Conservation (phyloP, 1,139 yeast genomes). For the Debaryomycetaceae sp. region DNA sequence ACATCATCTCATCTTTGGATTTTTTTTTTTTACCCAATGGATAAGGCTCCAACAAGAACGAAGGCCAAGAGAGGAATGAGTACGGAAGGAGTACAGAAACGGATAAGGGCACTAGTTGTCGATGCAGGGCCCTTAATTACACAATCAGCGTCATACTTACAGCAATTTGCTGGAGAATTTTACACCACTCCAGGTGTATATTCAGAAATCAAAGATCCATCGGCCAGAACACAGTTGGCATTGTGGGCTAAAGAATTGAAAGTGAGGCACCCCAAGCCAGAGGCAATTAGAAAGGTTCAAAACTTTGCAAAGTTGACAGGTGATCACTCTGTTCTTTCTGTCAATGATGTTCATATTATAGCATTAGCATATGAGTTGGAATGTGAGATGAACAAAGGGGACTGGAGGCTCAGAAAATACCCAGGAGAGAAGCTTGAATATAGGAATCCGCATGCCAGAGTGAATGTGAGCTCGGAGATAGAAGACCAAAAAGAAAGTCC, state of each 20-base stretch:
- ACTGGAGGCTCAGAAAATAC: conserved; percentile 60
- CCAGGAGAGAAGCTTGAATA: conserved; percentile 57
- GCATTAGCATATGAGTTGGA: conserved; percentile 91
- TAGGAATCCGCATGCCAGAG: conserved; percentile 14
- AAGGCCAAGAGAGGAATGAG: neutral
- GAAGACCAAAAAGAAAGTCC: conserved; percentile 9
- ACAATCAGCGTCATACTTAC: conserved; percentile 73
- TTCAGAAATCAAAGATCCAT: conserved; percentile 82
- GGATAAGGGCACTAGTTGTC: conserved; percentile 47
- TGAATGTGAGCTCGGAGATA: conserved; percentile 17
- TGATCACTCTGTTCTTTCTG: conserved; percentile 81
- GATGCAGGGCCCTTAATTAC: conserved; percentile 96
- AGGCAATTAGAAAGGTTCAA: conserved; percentile 59
- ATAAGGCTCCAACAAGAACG: neutral
- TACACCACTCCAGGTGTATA: conserved; percentile 92
- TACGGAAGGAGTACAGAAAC: neutral
- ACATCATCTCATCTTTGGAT: neutral
- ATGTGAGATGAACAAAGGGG: conserved; percentile 63
- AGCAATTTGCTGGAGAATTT: conserved; percentile 63
- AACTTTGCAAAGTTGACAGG: conserved; percentile 87
- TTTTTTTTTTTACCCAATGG: neutral
- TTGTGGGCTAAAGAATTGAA: conserved; percentile 70
- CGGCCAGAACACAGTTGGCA: conserved; percentile 70
- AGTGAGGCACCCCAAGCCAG: conserved; percentile 73
- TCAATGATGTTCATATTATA: conserved; percentile 86